Conservation (phyloP, 345 rosid genomes). For the Heritiera fomes region DNA sequence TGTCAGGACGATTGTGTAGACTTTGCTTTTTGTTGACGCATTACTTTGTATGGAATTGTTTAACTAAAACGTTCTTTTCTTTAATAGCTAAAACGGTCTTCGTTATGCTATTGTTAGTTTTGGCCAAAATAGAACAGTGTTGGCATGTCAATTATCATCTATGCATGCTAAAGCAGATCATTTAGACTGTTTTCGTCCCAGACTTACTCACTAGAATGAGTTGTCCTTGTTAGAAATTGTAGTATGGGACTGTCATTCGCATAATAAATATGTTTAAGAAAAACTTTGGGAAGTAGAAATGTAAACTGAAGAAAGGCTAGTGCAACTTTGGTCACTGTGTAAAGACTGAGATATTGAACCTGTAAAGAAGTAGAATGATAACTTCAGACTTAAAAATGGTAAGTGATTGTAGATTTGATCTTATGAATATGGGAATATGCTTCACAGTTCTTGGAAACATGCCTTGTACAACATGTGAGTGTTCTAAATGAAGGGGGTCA, state of each 20-base stretch:
- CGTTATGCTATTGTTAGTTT: background rate
- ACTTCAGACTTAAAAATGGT: background rate
- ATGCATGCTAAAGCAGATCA: background rate
- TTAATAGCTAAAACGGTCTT: background rate
- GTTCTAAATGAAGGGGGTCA: background rate
- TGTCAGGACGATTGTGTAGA: background rate
- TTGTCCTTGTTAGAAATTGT: background rate
- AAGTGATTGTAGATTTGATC: background rate
- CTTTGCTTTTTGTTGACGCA: conserved; percentile 4
- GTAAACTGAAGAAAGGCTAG: background rate
- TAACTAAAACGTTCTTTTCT: too few relatives aligned
- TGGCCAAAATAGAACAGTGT: background rate
- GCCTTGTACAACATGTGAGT: background rate
- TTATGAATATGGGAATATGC: background rate
- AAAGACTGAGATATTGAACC: background rate
- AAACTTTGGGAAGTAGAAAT: background rate
- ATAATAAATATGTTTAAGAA: background rate
- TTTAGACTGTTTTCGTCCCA: background rate
- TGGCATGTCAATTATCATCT: background rate
- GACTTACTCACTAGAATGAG: background rate
- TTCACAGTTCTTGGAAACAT: background rate
- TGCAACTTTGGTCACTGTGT: background rate
- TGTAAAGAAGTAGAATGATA: background rate
- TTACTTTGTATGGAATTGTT: background rate
- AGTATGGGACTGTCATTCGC: background rate